Conservation (phyloP, 176 grass and related monocot species). For the Luzula sylvatica region DNA sequence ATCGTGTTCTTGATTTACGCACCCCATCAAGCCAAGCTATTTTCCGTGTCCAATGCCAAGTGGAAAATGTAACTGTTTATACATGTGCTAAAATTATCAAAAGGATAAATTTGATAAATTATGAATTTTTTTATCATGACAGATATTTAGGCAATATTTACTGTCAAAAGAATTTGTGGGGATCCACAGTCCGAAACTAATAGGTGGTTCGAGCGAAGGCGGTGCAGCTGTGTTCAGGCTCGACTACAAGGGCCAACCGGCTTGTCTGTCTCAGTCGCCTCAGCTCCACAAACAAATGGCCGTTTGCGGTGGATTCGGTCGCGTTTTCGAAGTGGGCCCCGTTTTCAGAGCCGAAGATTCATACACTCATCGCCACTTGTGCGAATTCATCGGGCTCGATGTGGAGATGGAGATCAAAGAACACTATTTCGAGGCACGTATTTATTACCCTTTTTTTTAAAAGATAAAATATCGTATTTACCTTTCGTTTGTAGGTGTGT, state of each 20-base stretch:
- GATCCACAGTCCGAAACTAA: constrained; percentile 71
- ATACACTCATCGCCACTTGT: constrained; percentile 88
- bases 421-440: constrained; percentile 87
- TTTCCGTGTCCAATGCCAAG: constrained; percentile 66
- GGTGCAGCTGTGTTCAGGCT: constrained; percentile 93
- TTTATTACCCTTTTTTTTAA: constrained; percentile 2
- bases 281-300: constrained; percentile 82
- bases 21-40: constrained; percentile 68
- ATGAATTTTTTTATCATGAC: constrained; percentile 4
- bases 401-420: constrained; percentile 95
- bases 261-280: constrained; percentile 86
- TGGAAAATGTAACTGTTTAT: constrained; percentile 51
- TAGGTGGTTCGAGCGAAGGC: constrained; percentile 78
- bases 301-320: constrained; percentile 68
- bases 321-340: constrained; percentile 77
- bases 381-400: constrained; percentile 94
- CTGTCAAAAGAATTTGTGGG: constrained; percentile 64
- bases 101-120: not conserved
- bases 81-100: not conserved
- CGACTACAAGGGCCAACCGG: constrained; percentile 82
- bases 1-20: constrained; percentile 54
- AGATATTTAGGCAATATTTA: constrained; percentile 67
- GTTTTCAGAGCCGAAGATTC: constrained; percentile 89
- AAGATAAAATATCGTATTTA: not conserved
- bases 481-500: constrained; percentile 48